Evolutionary conservation across 23 red algal genomes (phyloP), one percentile per base, ranked within the genome.

Genomic region (Cyanidioschyzon merolae): DNA sequence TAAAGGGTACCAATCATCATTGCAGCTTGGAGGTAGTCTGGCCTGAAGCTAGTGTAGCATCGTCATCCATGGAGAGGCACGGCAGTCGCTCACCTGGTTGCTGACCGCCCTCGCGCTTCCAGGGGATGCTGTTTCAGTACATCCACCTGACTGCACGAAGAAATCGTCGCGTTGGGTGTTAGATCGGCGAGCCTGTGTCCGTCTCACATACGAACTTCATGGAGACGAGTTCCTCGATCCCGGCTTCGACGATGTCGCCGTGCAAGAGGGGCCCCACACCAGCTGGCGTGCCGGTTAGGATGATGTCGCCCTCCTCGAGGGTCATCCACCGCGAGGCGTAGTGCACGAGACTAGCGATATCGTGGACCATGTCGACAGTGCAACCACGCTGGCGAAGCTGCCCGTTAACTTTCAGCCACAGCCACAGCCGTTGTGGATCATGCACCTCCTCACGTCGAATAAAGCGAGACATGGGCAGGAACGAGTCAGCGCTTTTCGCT

Each of bases 331-430:
- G 57, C 17, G 3, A 58, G 34, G 37, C 58, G 31, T 78, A 45
- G 58, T 35, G 18, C 1, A 78, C 41, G 0, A 78, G 37, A 36
- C 58, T 58, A 18, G 32, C 32, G 2, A 78, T 45, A 26, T 32
- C 58, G n/a, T 58, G 58, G n/a, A 78, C 41, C 76, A 78, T 78
- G 58, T 78, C 76, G 38, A 39, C 58, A 1, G 76, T 78, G 76
- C 37, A 58, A 0, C 37, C 76, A 39, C 50, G 58, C 26, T 78
- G 76, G 16, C 58, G 57, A 31, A 39, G 34, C 57, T 39, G 37
- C 18, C 76, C 76, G 58, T 78, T 78, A 12, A 78, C 76, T 39
- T 39, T 40, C 3, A 78, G 76, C 76, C 76, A 78, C 16, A 78
- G 0, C 31, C 58, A 12, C 1, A 78, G 39, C 0, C 29, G 25